Evolutionary conservation across 2,329 filamentous ascomycete species (phyloP).

Genomic region (Paradendryphiella salina): DNA sequence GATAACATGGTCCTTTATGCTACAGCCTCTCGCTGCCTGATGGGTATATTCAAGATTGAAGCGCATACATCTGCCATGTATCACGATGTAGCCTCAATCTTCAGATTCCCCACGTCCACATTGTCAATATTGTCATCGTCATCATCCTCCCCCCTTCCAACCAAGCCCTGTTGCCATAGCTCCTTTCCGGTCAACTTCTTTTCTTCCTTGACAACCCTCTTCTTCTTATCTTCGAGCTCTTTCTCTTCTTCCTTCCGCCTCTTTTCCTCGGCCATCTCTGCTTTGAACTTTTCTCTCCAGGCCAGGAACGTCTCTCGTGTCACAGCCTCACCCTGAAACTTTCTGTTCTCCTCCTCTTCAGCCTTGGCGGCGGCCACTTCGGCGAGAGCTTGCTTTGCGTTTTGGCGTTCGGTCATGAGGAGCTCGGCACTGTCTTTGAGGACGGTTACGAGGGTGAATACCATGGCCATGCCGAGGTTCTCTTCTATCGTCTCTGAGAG

Average conservation of each 20-base stretch:
- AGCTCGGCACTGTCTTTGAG: slow-evolving; percentile 91
- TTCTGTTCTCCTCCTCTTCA: slow-evolving; percentile 92
- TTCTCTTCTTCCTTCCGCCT: slow-evolving; percentile 65
- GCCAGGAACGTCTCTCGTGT: slow-evolving; percentile 81
- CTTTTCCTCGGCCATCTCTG: slow-evolving; percentile 78
- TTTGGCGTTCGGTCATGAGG: slow-evolving; percentile 73
- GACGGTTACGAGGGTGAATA: slow-evolving; percentile 85
- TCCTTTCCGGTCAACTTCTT: slow-evolving; percentile 71
- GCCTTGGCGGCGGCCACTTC: slow-evolving; percentile 62
- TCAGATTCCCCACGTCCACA: slow-evolving; percentile 49
- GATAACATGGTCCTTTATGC: not conserved
- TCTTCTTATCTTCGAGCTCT: slow-evolving; percentile 65
- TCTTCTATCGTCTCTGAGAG: slow-evolving; percentile 80
- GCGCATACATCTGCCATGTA: not conserved
- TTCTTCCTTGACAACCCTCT: slow-evolving; percentile 65
- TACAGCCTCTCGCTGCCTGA: not conserved
- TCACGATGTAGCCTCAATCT: slow-evolving; percentile 52
- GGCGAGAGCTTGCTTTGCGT: slow-evolving; percentile 59
- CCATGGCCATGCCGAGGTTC: slow-evolving; percentile 95
- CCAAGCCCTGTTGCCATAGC: slow-evolving; percentile 55
- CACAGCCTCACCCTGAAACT: slow-evolving; percentile 90
- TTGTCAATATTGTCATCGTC: slow-evolving; percentile 64
- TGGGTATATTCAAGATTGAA: slow-evolving; percentile 21
- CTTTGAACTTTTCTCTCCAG: slow-evolving; percentile 77
- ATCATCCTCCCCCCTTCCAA: slow-evolving; percentile 67